These are phyloP conservation scores for Carex littledalei DNA, from an alignment of 176 grass and related monocot species.

Conservation along the genomic window DNA sequence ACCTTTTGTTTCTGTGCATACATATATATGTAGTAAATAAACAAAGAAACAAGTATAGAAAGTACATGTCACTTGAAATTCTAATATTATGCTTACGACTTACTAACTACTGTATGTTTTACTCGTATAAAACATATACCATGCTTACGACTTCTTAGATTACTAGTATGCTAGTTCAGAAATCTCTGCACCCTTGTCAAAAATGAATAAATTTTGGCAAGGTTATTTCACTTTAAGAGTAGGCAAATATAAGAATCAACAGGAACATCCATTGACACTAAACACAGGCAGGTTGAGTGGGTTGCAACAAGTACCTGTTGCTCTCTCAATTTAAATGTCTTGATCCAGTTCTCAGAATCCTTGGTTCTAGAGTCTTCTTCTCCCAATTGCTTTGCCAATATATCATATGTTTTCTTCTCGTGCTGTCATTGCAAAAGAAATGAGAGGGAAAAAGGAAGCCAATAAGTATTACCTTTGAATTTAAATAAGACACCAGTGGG, in stretches of 20 bases:
- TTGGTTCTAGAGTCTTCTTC: conserved; percentile 74
- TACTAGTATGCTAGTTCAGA: neutral
- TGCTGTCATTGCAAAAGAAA: conserved; percentile 46
- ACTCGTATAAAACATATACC: neutral
- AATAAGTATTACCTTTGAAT: neutral
- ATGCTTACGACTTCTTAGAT: neutral
- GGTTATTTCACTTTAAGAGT: neutral
- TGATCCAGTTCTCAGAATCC: conserved; percentile 94
- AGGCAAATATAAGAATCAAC: neutral
- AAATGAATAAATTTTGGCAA: neutral
- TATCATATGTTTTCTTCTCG: conserved; percentile 84
- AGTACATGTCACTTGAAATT: neutral
- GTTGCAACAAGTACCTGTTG: conserved; percentile 55
- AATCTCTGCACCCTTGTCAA: neutral
- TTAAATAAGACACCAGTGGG: neutral
- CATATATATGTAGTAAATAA: conserved; percentile 16
- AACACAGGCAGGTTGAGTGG: neutral
- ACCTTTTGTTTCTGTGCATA: conserved; percentile 77
- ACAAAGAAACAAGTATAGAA: neutral
- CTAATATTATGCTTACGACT: neutral
- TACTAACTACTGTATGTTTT: neutral
- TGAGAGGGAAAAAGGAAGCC: neutral
- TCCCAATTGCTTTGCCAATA: conserved; percentile 82
- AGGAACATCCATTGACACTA: neutral
- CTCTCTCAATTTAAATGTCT: conserved; percentile 68